Evolutionary conservation across 495 filamentous ascomycete species (phyloP).

Genomic region (Sabuloglossum arenarium): DNA sequence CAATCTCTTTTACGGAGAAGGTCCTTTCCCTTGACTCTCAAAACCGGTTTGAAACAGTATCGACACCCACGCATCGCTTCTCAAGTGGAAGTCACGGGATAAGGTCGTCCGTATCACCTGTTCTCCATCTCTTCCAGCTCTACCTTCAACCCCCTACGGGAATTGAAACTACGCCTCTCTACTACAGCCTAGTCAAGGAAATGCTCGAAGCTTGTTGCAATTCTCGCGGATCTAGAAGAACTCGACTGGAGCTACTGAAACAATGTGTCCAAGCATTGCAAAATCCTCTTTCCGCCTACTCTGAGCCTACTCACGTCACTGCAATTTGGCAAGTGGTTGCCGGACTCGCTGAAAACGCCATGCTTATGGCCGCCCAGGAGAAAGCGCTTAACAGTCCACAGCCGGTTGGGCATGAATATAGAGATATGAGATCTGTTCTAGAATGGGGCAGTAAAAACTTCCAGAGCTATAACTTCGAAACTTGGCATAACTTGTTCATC

Average conservation of each 20-base stretch:
- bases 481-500: conserved; percentile 41
- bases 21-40: conserved; percentile 28
- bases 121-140: conserved; percentile 22
- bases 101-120: conserved; percentile 13
- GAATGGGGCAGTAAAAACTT: conserved; percentile 33
- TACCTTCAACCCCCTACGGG: conserved; percentile 12
- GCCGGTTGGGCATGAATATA: conserved; percentile 35
- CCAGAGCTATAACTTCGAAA: conserved; percentile 19
- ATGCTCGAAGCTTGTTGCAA: neutral
- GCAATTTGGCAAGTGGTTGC: neutral
- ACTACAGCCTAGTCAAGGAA: conserved; percentile 13
- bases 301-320: neutral
- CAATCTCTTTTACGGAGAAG: conserved; percentile 62
- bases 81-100: conserved; percentile 18
- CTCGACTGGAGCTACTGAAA: conserved; percentile 23
- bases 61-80: conserved; percentile 30
- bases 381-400: conserved; percentile 7
- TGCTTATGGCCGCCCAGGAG: neutral
- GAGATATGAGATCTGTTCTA: conserved; percentile 46
- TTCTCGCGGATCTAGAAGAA: conserved; percentile 18
- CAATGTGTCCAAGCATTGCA: conserved; percentile 19
- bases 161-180: conserved; percentile 14
- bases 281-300: neutral
- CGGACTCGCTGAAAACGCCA: neutral
- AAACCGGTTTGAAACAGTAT: conserved; percentile 18